Base-by-base conservation (phyloP, 768 basidiomycete species). In the Boletus bicolor region DNA sequence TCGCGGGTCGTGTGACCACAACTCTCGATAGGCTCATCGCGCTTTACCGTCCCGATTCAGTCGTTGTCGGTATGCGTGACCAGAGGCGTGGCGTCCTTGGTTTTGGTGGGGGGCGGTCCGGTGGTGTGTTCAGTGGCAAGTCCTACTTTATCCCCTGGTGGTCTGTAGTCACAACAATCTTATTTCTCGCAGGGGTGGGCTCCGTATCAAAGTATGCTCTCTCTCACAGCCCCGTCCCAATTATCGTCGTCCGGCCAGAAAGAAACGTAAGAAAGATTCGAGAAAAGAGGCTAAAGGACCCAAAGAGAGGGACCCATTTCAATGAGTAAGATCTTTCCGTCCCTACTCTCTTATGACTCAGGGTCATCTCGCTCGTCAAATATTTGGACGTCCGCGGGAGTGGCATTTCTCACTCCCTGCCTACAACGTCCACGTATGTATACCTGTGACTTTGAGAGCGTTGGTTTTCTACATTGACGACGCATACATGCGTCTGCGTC, bases 181-280 rank as follows among this genome's bases (percentile, higher is more conserved):
- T n/a, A 77, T 19, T 67, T 82, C 47, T 75, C 76, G 73, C 77
- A 47, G 83, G 76, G 12, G 81, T 89, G 62, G 87, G 87, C 12
- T 83, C 82, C 24, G 83, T 88, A 7, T 64, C 48, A 57, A 89
- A 85, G 61, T 89, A 91, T 67, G 92, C 90, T 58, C 82, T 97
- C 42, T 87, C 89, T 17, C 93, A 91, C 66, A 94, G 93, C 1
- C 93, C 96, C 1, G 93, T 99, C 0, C 96, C 96, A 2, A 91
- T 97, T 62, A 93, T 98, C 58, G 96, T 98, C 49, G 94, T 98
- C 41, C 81, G 93, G 4, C 92, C 93, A 2, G 91, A 93, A 63
- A 80, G 90, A 37, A 93, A 94, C 66, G 85, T 94, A 30, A 82
- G 83, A 59, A 95, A 95, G 69, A 83, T 84, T 0, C 75, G 89